Evolutionary conservation across 768 basidiomycete genomes (phyloP), one percentile per base, ranked within the genome.

Genomic region (Sarcomyxa edulis): DNA sequence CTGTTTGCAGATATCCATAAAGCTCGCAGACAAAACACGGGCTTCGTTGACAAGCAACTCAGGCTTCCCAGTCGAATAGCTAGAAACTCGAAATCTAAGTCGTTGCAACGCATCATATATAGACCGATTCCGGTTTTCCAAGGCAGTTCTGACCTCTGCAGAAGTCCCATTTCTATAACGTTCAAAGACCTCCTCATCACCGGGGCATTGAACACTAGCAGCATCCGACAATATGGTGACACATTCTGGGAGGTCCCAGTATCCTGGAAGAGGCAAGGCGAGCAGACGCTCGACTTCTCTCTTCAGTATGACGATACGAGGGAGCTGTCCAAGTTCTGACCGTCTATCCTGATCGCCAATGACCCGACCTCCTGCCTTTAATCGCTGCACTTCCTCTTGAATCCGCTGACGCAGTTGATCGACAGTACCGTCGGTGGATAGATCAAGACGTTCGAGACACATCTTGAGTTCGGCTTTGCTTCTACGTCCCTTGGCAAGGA

Each of bases 1-100:
- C 31, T 69, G 54, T 18, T 54, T 53, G 46, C 72, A 74, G 12
- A 75, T 49, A 45, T 74, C 71, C 67, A 72, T 65, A 45, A 71
- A 72, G 21, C 60, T 54, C 0, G 64, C 55, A 1, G 62, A 57
- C 2, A 74, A 46, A 9, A 53, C 42, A 35, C 62, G 61, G 5
- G 66, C 71, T 19, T 64, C 56, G 45, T 74, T 73, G 26, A 75
- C 61, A 1, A 73, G 56, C 21, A 72, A 46, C 4, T 56, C 46
- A 16, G 45, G 45, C 14, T 49, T 55, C 10, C 24, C 32, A 26
- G 43, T 16, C 12, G 38, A 27, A 20, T 35, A 32, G 7, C 44
- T 36, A n/a, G 50, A 35, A 11, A 65, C 49, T 12, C 54, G 58
- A 3, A 32, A 39, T 30, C 70, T 52, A 46, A 69, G 51, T 7